phyloP scores from a whole-genome alignment of 228 moss, liverwort and hornwort species.

The Sphagnum fallax region DNA sequence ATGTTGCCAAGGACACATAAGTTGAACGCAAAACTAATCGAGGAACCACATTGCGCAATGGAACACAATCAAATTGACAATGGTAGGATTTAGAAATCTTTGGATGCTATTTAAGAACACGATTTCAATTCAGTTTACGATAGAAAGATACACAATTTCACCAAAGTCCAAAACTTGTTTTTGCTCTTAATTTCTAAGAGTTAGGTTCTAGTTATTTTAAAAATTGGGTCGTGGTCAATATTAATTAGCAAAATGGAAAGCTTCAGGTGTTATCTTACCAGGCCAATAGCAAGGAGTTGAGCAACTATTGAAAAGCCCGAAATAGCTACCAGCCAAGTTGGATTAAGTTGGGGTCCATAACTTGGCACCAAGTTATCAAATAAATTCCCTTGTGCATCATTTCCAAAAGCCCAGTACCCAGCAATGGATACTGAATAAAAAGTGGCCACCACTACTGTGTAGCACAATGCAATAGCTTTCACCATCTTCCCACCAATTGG shows the following conservation, averaged over 20 bases:
- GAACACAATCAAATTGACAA: not conserved
- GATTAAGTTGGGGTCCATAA: slow-evolving; percentile 5
- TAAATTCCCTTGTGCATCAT: slow-evolving; percentile 23
- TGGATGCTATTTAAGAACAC: no score
- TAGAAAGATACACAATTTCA: no score
- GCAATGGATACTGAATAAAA: slow-evolving; percentile 31
- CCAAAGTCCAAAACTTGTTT: no score
- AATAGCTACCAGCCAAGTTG: slow-evolving; percentile 23
- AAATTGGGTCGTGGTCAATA: no score
- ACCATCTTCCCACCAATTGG: slow-evolving; percentile 73
- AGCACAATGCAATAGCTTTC: slow-evolving; percentile 60
- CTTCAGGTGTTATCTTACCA: slow-evolving; percentile 14
- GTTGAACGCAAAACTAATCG: slow-evolving; percentile 16
- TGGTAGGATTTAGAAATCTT: no score
- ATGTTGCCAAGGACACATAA: slow-evolving; percentile 16
- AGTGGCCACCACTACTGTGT: slow-evolving; percentile 47
- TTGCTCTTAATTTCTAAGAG: no score
- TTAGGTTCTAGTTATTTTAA: no score
- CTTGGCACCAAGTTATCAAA: slow-evolving; percentile 15
- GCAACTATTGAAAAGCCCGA: slow-evolving; percentile 18
- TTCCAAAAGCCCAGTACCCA: slow-evolving; percentile 52
- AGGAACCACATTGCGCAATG: slow-evolving; percentile 10
- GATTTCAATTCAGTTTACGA: no score
- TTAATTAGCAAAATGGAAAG: not conserved
- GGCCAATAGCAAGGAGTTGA: slow-evolving; percentile 26